These are phyloP conservation scores for Nicotiana obtusifolia DNA, from an alignment of 257 asterid genomes.

Conservation along the genomic window DNA sequence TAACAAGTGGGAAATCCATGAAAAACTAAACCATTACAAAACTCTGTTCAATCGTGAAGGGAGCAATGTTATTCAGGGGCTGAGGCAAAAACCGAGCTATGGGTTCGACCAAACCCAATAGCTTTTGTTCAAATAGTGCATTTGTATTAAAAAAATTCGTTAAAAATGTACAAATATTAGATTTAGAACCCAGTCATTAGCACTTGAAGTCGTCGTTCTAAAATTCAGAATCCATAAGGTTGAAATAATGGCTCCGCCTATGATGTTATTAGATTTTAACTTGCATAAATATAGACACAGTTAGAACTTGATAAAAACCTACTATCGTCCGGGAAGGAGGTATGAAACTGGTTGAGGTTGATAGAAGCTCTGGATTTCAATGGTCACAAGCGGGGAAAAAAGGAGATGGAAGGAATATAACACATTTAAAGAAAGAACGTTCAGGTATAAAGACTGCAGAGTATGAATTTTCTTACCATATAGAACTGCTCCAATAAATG, in stretches of 20 bases:
- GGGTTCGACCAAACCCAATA: too few species aligned
- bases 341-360: not conserved
- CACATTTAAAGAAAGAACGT: not conserved
- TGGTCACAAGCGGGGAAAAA: not conserved
- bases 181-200: too few species aligned
- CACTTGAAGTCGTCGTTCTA: too few species aligned
- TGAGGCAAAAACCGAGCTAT: too few species aligned
- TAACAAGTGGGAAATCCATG: not conserved
- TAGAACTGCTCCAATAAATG: constrained; percentile 86
- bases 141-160: too few species aligned
- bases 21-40: not conserved
- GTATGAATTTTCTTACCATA: constrained; percentile 37
- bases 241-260: too few species aligned
- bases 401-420: not conserved
- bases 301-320: not conserved
- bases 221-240: too few species aligned
- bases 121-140: too few species aligned
- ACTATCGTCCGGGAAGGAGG: not conserved
- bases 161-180: too few species aligned
- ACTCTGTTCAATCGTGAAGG: not conserved
- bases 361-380: constrained; percentile 13
- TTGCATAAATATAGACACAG: not conserved
- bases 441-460: not conserved
- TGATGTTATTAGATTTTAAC: not conserved
- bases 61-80: not conserved